phyloP scores from a whole-genome alignment of 768 basidiomycete genomes.

The Myochromella boudieri region DNA sequence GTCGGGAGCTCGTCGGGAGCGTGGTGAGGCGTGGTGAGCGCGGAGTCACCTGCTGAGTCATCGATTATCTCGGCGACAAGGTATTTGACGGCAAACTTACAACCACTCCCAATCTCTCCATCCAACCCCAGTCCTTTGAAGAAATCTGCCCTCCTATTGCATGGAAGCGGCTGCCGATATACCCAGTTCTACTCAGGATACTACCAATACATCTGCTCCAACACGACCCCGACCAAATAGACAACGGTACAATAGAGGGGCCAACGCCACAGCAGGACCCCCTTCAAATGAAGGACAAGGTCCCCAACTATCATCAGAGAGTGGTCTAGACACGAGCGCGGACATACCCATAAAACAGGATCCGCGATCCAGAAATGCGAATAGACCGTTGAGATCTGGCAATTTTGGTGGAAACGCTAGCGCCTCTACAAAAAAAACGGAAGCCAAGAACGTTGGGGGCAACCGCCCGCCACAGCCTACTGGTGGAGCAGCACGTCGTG shows the following conservation, averaged over 20 bases:
- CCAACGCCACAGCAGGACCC: constrained; percentile 5
- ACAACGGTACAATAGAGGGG: constrained; percentile 9
- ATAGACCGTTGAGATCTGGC: background rate
- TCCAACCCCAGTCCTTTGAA: too few species aligned
- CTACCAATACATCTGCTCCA: constrained; percentile 1
- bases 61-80: too few species aligned
- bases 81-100: background rate
- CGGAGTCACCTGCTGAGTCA: too few species aligned
- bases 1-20: too few species aligned
- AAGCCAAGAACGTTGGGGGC: background rate
- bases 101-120: background rate
- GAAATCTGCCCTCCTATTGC: background rate
- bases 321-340: background rate
- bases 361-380: constrained; percentile 3
- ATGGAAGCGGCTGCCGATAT: constrained; percentile 14
- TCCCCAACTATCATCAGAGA: constrained; percentile 1
- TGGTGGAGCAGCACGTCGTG: constrained; percentile 23
- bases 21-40: too few species aligned
- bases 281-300: constrained; percentile 3
- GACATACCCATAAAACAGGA: constrained; percentile 3
- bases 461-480: background rate
- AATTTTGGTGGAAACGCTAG: too few species aligned
- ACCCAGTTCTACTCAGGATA: constrained; percentile 9
- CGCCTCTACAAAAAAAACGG: too few species aligned
- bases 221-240: constrained; percentile 7